Percentiles rank a stretch among this genome's conserved stretches.
These are phyloP conservation scores for Centaurea solstitialis DNA, from an alignment of 129 eudicot genomes.

Conservation along the genomic window DNA sequence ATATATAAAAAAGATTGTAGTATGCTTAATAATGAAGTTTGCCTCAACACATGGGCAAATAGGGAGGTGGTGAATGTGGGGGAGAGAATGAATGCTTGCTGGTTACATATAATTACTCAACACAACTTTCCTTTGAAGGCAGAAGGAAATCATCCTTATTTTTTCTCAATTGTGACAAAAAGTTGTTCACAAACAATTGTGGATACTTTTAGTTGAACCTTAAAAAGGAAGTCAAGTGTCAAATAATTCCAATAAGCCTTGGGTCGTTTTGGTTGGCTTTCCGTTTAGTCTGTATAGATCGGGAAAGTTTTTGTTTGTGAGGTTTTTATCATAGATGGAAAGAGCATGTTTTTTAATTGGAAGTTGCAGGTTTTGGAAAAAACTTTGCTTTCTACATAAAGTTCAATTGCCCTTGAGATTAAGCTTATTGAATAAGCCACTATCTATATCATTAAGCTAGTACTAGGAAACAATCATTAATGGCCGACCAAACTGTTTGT, in stretches of 20 bases:
- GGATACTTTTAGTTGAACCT: conserved; percentile 5
- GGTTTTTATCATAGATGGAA: too few relatives aligned
- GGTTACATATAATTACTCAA: conserved; percentile 19
- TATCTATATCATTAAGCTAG: too few relatives aligned
- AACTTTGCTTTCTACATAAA: too few relatives aligned
- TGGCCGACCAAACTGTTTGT: too few relatives aligned
- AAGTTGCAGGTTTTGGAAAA: too few relatives aligned
- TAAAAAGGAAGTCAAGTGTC: conserved; percentile 6
- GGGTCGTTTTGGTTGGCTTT: too few relatives aligned
- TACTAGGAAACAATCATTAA: too few relatives aligned
- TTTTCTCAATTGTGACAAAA: conserved; percentile 3
- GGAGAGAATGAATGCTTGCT: conserved; percentile 11
- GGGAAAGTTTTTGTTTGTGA: too few relatives aligned
- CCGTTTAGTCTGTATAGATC: too few relatives aligned
- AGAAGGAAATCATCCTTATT: conserved; percentile 12
- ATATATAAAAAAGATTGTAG: background rate
- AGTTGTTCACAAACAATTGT: conserved; percentile 1
- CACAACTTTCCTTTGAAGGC: conserved; percentile 42
- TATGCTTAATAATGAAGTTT: conserved; percentile 34
- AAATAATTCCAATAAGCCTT: background rate
- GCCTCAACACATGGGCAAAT: conserved; percentile 27
- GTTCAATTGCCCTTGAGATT: too few relatives aligned
- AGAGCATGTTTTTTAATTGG: too few relatives aligned
- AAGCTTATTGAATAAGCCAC: too few relatives aligned
- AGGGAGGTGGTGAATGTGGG: conserved; percentile 15